Evolutionary conservation across 768 basidiomycete species (phyloP), one percentile per base, ranked within the genome.

Genomic region (Naganishia vishniacii): DNA sequence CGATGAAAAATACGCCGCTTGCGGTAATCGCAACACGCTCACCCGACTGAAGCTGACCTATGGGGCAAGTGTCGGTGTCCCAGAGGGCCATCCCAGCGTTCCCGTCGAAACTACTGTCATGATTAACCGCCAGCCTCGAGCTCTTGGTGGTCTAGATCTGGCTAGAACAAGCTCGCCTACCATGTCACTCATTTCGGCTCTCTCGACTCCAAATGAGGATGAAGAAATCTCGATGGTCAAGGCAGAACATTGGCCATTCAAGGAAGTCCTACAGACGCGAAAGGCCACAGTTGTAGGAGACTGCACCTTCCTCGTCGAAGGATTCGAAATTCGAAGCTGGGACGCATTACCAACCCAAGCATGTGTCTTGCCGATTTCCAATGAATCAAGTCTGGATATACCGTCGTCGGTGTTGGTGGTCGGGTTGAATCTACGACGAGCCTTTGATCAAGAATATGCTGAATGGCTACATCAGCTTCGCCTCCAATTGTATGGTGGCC

Each of bases 371-470:
- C 74, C 74, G 4, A 70, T 75, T 37, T 65, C 65, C 16, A 75
- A 71, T 48, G 74, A 75, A 47, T 71, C 70, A 9, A 71, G 71
- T 34, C 66, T 69, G 12, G 73, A 71, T 13, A 61, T 75, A 0
- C 72, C 74, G 1, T 68, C 62, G 42, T 69, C 71, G 1, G 69
- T 75, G 0, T 41, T 73, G 4, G 65, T 75, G 0, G 49, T 75
- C 25, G 74, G 74, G 9, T 62, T 75, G 23, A 75, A 71, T 47
- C 58, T 75, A 1, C 56, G 73, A 49, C 51, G 74, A 48, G 68
- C 71, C 2, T 73, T 70, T 34, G 74, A 75, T 48, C 71, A 75
- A 8, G 71, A 72, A 26, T 75, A 75, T 60, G 70, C 71, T 28
- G 68, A 71, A 0, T 75, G 73, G 61, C 46, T 32, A 31, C 56